Base-by-base conservation (phyloP, 352 stramenopile genomes). In the Pythium volutum region DNA sequence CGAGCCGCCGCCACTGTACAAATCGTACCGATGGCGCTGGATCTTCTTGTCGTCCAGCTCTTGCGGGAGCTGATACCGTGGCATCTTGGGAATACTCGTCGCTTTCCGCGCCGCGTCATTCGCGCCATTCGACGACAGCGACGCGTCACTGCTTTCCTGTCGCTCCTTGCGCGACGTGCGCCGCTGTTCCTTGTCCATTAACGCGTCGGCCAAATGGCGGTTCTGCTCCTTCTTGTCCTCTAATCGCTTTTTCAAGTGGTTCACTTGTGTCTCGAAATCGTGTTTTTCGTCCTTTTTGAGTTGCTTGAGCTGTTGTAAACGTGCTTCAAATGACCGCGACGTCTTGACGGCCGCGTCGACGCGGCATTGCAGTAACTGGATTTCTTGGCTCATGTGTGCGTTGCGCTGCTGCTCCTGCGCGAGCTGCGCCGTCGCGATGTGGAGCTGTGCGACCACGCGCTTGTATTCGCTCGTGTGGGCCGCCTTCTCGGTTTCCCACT, bases 191-290 rank as follows among this genome's bases (percentile, higher is more conserved):
- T 62, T 49, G 41, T 68, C 53, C 54, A 29, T 71, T 9, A 90
- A 51, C 3, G 78, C 77, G 16, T 88, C 70, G 1, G 77, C 76
- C 29, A 91, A 55, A 20, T 78, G 75, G 56, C 71, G 76, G 59
- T 83, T 86, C 73, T 89, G 72, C 18, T 82, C 69, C 6, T 72
- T 50, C 48, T 84, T 88, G 18, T 86, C 78, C n/a, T 83, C 62
- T 0, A 87, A 23, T 22, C 76, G 83, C 38, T 65, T 70, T 57
- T 67, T 70, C 38, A 87, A 72, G 1, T 71, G 73, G 3, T 36
- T 34, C 16, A 89, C 15, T 18, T 87, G 59, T 1, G 47, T 49
- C 46, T 84, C 69, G 8, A 77, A 51, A 23, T 78, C 70, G 18
- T 53, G 52, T 33, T 74, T 33, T 11, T 67, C 64, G 27, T 81